Evolutionary conservation across 441 rosid species (phyloP).

Genomic region (Pelargonium cotyledonis): DNA sequence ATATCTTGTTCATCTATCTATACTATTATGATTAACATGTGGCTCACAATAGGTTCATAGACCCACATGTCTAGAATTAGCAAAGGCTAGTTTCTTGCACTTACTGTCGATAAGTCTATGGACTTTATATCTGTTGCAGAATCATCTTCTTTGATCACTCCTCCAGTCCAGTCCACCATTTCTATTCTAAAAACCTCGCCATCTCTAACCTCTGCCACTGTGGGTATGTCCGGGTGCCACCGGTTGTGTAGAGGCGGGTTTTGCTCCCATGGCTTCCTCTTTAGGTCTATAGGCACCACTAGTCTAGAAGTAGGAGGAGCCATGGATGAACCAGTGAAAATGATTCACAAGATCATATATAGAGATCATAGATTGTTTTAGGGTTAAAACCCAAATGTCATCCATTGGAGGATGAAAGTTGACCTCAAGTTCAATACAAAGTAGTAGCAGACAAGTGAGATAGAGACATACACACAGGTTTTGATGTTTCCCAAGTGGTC

Average conservation of each 20-base stretch:
- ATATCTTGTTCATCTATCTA: too few relatives aligned
- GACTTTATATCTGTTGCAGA: constrained; percentile 55
- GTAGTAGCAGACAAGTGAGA: constrained; percentile 20
- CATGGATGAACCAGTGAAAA: constrained; percentile 28
- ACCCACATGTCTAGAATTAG: not conserved
- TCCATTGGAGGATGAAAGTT: constrained; percentile 13
- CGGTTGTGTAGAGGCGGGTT: constrained; percentile 64
- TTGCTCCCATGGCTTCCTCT: constrained; percentile 63
- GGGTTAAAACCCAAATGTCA: not conserved
- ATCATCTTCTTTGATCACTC: constrained; percentile 51
- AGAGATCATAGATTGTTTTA: constrained; percentile 12
- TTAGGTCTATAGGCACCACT: constrained; percentile 47
- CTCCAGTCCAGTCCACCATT: constrained; percentile 81
- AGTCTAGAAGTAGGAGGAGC: constrained; percentile 50
- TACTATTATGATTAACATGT: too few relatives aligned
- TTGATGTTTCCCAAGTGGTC: not conserved
- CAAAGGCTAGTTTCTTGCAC: constrained; percentile 13
- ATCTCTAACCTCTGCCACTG: constrained; percentile 41
- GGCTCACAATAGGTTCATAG: not conserved
- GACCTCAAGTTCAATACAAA: not conserved
- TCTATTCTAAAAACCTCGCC: constrained; percentile 62
- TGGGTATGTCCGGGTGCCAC: constrained; percentile 81
- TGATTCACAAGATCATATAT: not conserved
- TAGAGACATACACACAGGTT: not conserved
- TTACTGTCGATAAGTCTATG: constrained; percentile 55